Evolutionary conservation across 495 filamentous ascomycete genomes (phyloP).

Genomic region (Aspergillus nanangensis): DNA sequence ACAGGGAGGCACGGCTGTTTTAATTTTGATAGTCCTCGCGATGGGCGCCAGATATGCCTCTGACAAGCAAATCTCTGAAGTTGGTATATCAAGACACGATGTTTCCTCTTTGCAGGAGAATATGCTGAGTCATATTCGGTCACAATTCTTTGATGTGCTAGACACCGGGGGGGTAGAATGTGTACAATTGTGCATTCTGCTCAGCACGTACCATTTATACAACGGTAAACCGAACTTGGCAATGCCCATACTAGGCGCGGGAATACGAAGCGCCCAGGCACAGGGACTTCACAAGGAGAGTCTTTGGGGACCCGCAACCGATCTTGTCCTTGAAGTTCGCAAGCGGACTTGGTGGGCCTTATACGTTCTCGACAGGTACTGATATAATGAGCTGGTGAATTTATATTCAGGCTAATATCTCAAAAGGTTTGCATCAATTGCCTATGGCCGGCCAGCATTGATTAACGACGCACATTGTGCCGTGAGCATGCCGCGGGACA

Average conservation of each 20-base stretch:
- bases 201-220: neutral
- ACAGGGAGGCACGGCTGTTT: neutral
- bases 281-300: neutral
- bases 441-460: neutral
- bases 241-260: neutral
- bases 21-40: neutral
- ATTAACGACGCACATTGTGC: neutral
- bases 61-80: neutral
- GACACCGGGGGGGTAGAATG: neutral
- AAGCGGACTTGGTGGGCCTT: neutral
- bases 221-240: neutral
- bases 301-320: neutral
- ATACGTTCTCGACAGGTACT: neutral
- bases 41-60: neutral
- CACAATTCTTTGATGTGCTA: neutral
- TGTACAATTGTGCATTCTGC: neutral
- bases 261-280: neutral
- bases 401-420: neutral
- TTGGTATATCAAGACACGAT: neutral
- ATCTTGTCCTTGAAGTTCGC: neutral
- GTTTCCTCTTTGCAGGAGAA: neutral
- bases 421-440: neutral
- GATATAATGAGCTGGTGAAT: neutral
- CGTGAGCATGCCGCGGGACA: neutral
- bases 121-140: neutral